Base-by-base conservation (phyloP, 1,284 basidiomycete genomes). In the Calocybe gambosa region DNA sequence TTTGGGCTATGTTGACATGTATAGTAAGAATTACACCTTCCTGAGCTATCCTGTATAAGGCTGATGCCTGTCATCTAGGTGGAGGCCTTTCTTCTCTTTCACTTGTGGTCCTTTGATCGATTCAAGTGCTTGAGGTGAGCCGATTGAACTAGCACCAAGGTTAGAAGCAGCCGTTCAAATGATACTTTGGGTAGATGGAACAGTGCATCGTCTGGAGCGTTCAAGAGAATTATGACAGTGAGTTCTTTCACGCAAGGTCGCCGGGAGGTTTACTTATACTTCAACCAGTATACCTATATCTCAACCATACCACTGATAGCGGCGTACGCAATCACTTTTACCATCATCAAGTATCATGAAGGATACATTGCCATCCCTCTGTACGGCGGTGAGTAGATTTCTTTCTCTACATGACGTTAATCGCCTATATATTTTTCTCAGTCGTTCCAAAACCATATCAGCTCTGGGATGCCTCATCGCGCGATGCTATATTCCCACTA, bases 171-270 rank as follows among this genome's bases (percentile, higher is more conserved):
- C 42, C 7, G 7, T 23, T 28, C 2, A 28, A 13, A 21, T 41
- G 42, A 26, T 13, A 20, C 16, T 12, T 16, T 13, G 39, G 23
- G 5, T 44, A 86, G 85, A 60, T 87, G 82, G 83, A 77, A 78
- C 53, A 75, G 74, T 34, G 78, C 76, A 2, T 66, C 79, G 49
- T 73, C 79, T 20, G 85, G 84, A 15, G 72, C 82, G 1, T 89
- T 89, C 67, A 89, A 87, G 62, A 77, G 85, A 18, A 60, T 88
- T 55, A 89, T 89, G 86, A 89, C 83, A 13, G 85, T 87, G 48
- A 55, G 79, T 42, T 34, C 8, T 21, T 6, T 38, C 39, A 29
- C 21, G 9, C 8, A 44, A 18, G 13, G 16, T 8, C 12, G 10
- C 23, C 21, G 15, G 13, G 28, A 23, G 15, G 20, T 23, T 47